A percentile compares a stretch with the other conserved stretches of the same genome.
phyloP scores from a whole-genome alignment of 495 filamentous ascomycete genomes.

The Penicillium cosmopolitanum region DNA sequence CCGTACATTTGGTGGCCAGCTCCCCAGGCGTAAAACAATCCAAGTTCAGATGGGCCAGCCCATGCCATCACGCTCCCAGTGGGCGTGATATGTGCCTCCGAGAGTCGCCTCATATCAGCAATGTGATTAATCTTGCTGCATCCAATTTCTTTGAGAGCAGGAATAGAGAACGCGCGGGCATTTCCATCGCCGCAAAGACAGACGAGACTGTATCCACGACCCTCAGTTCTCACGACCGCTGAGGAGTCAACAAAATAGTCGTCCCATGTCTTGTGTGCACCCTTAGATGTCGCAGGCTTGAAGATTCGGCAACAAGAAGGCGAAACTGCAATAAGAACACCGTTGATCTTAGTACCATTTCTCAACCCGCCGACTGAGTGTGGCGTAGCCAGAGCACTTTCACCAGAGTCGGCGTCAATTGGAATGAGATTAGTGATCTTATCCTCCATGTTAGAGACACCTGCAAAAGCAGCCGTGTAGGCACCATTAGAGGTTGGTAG shows the following conservation, averaged over 20 bases:
- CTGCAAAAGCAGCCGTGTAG: conserved; percentile 75
- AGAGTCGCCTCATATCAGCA: conserved; percentile 73
- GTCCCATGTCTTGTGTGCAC: conserved; percentile 87
- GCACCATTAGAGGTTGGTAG: conserved; percentile 69
- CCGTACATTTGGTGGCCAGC: conserved; percentile 61
- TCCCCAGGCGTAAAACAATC: conserved; percentile 80
- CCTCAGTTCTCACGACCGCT: conserved; percentile 69
- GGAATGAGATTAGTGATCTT: conserved; percentile 75
- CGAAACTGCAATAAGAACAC: conserved; percentile 71
- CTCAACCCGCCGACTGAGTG: conserved; percentile 70
- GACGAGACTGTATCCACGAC: conserved; percentile 75
- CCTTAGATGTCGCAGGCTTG: conserved; percentile 80
- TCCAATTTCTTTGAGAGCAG: conserved; percentile 84
- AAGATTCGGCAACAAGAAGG: conserved; percentile 78
- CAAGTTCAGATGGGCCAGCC: conserved; percentile 86
- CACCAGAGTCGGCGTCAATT: conserved; percentile 76
- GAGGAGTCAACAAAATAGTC: conserved; percentile 79
- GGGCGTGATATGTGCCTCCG: conserved; percentile 67
- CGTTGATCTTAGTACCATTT: conserved; percentile 70
- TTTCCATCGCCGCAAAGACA: conserved; percentile 81
- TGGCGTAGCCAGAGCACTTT: conserved; percentile 73
- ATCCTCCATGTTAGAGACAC: conserved; percentile 67
- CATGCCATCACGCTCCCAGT: conserved; percentile 84
- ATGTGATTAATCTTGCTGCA: conserved; percentile 59
- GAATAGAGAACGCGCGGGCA: conserved; percentile 80